A percentile compares a stretch with the other conserved stretches of the same genome.
Evolutionary conservation across 306 rosid species (phyloP).

Genomic region (Prunus kanzakura): DNA sequence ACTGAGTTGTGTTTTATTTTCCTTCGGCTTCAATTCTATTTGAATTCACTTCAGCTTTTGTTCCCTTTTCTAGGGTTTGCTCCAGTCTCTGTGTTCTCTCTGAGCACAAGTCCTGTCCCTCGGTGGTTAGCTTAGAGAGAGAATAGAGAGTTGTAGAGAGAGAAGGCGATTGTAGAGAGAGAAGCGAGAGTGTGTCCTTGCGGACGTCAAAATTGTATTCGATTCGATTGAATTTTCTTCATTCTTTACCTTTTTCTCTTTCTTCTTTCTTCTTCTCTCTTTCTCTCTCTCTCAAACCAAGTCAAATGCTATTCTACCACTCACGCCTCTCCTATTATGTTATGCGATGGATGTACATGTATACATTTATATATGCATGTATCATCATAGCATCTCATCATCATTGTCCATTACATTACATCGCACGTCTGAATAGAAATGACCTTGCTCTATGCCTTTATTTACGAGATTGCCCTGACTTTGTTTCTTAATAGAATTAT

Average conservation of each 20-base stretch:
- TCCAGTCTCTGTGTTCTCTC: slow-evolving; percentile 23
- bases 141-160: slow-evolving; percentile 48
- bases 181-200: slow-evolving; percentile 39
- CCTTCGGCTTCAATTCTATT: slow-evolving; percentile 12
- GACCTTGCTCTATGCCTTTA: not conserved
- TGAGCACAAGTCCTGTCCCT: slow-evolving; percentile 33
- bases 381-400: not conserved
- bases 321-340: not conserved
- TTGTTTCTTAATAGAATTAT: too few relatives aligned
- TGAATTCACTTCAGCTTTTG: not conserved
- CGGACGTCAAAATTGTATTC: slow-evolving; percentile 96
- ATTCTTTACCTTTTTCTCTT: slow-evolving; percentile 37
- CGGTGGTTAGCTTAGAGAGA: slow-evolving; percentile 34
- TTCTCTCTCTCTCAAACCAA: slow-evolving; percentile 29
- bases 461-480: not conserved
- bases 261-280: slow-evolving; percentile 24
- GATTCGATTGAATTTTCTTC: slow-evolving; percentile 77
- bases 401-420: not conserved
- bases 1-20: not conserved
- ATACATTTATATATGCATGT: not conserved
- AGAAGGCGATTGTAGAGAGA: slow-evolving; percentile 38
- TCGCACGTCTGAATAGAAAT: not conserved
- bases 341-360: not conserved
- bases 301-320: slow-evolving; percentile 69
- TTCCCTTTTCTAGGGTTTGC: slow-evolving; percentile 51